Conservation (phyloP, 2,329 filamentous ascomycete species). For the Paradendryphiella salina region DNA sequence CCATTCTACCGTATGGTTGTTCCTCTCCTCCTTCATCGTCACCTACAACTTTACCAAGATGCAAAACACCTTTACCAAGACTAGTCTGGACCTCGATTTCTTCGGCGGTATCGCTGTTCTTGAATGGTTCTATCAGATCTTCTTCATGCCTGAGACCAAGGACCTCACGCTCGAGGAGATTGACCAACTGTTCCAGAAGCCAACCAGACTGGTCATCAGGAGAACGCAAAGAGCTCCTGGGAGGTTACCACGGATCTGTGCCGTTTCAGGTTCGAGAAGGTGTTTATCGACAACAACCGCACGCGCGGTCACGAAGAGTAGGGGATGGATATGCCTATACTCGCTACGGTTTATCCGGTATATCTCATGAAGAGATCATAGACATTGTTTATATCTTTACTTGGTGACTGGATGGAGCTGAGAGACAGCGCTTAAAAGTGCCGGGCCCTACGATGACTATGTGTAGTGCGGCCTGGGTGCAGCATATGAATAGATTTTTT, state of each 20-base stretch:
- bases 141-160: constrained; percentile 79
- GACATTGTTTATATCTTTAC: no score
- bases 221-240: constrained; percentile 49
- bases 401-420: background rate
- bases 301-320: constrained; percentile 15
- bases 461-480: background rate
- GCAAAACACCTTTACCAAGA: constrained; percentile 68
- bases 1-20: constrained; percentile 68
- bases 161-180: constrained; percentile 71
- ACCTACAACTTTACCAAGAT: constrained; percentile 76
- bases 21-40: constrained; percentile 72
- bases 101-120: constrained; percentile 73
- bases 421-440: background rate
- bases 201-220: constrained; percentile 63
- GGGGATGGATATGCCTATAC: background rate
- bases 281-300: constrained; percentile 49
- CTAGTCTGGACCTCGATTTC: constrained; percentile 69
- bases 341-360: background rate
- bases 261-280: constrained; percentile 52
- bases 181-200: constrained; percentile 66
- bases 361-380: background rate
- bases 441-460: background rate
- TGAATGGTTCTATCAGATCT: constrained; percentile 71
- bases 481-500: background rate
- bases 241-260: constrained; percentile 53